Conservation (phyloP, 1,139 yeast genomes). For the Protomyces arabidopsidicola region DNA sequence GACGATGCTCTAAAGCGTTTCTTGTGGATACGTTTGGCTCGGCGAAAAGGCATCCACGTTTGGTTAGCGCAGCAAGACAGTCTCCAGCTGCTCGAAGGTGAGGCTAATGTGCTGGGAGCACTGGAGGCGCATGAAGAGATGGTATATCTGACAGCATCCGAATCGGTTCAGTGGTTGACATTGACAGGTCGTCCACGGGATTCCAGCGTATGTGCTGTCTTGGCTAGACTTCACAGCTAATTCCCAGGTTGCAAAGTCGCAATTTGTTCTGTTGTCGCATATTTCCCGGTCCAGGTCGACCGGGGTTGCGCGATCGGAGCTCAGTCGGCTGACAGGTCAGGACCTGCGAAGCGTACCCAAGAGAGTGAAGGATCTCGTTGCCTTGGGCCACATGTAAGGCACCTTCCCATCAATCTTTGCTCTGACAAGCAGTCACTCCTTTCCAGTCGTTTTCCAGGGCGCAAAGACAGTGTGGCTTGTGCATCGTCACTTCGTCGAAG, state of each 20-base stretch:
- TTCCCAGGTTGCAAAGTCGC: slow-evolving; percentile 4
- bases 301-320: slow-evolving; percentile 6
- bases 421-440: not conserved
- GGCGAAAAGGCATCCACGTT: not conserved
- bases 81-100: not conserved
- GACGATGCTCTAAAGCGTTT: slow-evolving; percentile 9
- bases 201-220: not conserved
- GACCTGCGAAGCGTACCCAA: slow-evolving; percentile 25
- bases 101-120: not conserved
- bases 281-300: slow-evolving; percentile 1
- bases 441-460: slow-evolving; percentile 4
- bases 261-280: slow-evolving; percentile 7
- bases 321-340: slow-evolving; percentile 8
- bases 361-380: slow-evolving; percentile 3
- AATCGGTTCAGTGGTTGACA: slow-evolving; percentile 12
- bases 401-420: not conserved
- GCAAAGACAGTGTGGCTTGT: slow-evolving; percentile 9
- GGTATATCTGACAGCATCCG: slow-evolving; percentile 2
- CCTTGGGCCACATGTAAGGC: slow-evolving; percentile 12
- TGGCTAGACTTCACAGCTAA: not conserved
- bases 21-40: not conserved
- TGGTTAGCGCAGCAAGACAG: not conserved
- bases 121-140: not conserved
- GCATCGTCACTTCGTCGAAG: slow-evolving; percentile 9
- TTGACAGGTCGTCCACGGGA: slow-evolving; percentile 16